phyloP scores from a whole-genome alignment of 2,329 filamentous ascomycete species.

The Dryadomyces sulphureus region DNA sequence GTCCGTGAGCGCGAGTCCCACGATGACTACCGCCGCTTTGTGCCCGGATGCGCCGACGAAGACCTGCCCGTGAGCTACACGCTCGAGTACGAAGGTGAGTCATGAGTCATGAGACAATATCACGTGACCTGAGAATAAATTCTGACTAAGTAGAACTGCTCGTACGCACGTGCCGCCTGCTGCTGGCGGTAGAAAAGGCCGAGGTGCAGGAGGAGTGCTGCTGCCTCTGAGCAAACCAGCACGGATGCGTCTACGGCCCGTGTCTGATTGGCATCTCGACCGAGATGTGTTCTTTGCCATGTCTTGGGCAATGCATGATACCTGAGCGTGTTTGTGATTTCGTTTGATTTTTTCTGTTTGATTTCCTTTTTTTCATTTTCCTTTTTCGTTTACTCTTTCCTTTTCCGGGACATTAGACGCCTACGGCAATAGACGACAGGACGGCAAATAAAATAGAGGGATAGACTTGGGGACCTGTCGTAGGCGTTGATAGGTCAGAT shows the following conservation, averaged over 20 bases:
- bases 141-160: slow-evolving; percentile 41
- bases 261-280: too few species aligned
- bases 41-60: slow-evolving; percentile 33
- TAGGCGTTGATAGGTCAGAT: too few species aligned
- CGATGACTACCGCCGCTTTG: slow-evolving; percentile 19
- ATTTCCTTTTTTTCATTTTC: neutral
- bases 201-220: slow-evolving; percentile 43
- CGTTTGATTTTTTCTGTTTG: neutral
- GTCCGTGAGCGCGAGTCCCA: slow-evolving; percentile 36
- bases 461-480: too few species aligned
- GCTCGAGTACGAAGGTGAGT: slow-evolving; percentile 53
- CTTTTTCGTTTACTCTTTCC: too few species aligned
- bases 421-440: too few species aligned
- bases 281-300: slow-evolving; percentile 16
- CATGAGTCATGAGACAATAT: neutral
- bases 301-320: slow-evolving; percentile 23
- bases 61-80: slow-evolving; percentile 55
- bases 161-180: slow-evolving; percentile 46
- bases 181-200: slow-evolving; percentile 51
- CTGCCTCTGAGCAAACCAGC: slow-evolving; percentile 2
- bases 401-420: too few species aligned
- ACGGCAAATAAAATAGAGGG: too few species aligned
- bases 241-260: too few species aligned
- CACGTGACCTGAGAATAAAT: neutral
- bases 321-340: neutral